Conservation (phyloP, 805 yeast genomes). For the Wickerhamiella allomyrinae region DNA sequence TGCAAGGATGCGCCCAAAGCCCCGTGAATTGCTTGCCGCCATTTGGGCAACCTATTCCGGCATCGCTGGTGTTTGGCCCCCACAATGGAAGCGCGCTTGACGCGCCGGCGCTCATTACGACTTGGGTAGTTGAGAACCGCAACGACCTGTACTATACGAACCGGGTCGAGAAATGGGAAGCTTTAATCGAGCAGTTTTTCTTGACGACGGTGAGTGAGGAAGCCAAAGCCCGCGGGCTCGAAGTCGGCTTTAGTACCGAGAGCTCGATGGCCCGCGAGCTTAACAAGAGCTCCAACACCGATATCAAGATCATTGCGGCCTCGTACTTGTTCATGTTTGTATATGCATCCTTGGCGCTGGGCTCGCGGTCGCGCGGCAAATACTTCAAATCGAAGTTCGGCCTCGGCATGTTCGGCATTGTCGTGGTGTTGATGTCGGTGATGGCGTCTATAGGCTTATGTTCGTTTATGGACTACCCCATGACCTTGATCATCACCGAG, state of each 20-base stretch:
- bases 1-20: conserved; percentile 50
- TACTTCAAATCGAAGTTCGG: conserved; percentile 44
- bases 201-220: conserved; percentile 29
- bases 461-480: conserved; percentile 60
- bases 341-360: conserved; percentile 72
- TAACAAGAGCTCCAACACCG: conserved; percentile 68
- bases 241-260: conserved; percentile 66
- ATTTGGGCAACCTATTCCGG: conserved; percentile 79
- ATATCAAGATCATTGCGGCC: conserved; percentile 48
- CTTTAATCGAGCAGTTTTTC: conserved; percentile 43
- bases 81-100: conserved; percentile 25
- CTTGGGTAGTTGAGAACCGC: conserved; percentile 49
- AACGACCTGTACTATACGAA: conserved; percentile 22
- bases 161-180: conserved; percentile 48
- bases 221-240: conserved; percentile 38
- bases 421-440: conserved; percentile 70
- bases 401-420: conserved; percentile 72
- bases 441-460: conserved; percentile 71
- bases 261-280: conserved; percentile 74
- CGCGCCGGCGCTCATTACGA: conserved; percentile 62
- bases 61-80: conserved; percentile 57
- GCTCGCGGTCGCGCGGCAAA: conserved; percentile 34
- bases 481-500: conserved; percentile 87
- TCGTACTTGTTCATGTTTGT: conserved; percentile 80
- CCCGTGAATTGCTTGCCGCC: conserved; percentile 86